A percentile compares a stretch with the other conserved stretches of the same genome.
phyloP scores from a whole-genome alignment of 176 grass and related monocot species.

The Thinopyrum elongatum region DNA sequence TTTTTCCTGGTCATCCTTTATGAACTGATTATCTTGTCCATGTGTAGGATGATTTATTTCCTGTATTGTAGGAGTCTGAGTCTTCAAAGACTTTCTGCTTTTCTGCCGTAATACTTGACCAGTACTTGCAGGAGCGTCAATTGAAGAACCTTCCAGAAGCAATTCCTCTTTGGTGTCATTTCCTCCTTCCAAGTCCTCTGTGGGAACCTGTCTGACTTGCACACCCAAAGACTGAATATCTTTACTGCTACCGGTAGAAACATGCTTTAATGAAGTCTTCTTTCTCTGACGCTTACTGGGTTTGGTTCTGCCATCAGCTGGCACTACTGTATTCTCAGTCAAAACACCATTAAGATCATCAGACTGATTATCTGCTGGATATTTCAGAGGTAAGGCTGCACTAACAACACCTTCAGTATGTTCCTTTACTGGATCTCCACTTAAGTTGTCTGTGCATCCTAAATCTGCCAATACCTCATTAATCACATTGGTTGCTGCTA shows the following conservation, averaged over 20 bases:
- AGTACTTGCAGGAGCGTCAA: background rate
- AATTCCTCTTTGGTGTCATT: constrained; percentile 23
- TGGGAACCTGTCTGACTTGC: constrained; percentile 28
- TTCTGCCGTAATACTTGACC: constrained; percentile 33
- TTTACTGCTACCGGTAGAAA: constrained; percentile 1
- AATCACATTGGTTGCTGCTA: constrained; percentile 10
- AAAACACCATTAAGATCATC: constrained; percentile 31
- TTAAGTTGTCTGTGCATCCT: constrained; percentile 22
- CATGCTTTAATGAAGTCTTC: constrained; percentile 38
- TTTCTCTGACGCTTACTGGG: constrained; percentile 30
- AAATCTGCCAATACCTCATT: constrained; percentile 44
- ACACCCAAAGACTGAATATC: constrained; percentile 9
- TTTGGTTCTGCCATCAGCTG: constrained; percentile 36
- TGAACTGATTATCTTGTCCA: constrained; percentile 14
- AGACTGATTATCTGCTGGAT: constrained; percentile 22
- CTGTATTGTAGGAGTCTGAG: background rate
- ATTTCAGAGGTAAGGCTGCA: constrained; percentile 32
- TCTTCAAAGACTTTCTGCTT: constrained; percentile 20
- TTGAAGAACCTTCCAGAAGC: constrained; percentile 28
- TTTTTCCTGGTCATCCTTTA: constrained; percentile 18
- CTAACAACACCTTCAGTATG: constrained; percentile 19
- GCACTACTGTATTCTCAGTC: constrained; percentile 20
- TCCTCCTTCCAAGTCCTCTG: constrained; percentile 18
- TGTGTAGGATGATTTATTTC: constrained; percentile 14
- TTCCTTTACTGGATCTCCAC: background rate